phyloP scores from a whole-genome alignment of 2,329 filamentous ascomycete genomes.

The Sphaerulina musiva region DNA sequence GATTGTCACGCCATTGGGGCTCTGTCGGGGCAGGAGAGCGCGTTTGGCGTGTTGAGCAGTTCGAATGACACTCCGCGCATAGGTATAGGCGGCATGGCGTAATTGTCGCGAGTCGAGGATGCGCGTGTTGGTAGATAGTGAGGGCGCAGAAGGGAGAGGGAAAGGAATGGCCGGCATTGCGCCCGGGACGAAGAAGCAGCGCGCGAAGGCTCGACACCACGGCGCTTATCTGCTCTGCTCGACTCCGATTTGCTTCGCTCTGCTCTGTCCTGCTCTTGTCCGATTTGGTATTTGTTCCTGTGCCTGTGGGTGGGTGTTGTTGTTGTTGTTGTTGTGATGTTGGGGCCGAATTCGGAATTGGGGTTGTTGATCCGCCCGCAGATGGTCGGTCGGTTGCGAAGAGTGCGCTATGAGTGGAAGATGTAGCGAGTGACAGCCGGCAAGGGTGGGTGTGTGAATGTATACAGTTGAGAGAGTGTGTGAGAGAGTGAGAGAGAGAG shows the following conservation, averaged over 20 bases:
- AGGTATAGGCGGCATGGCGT: slow-evolving; percentile 4
- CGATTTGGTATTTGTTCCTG: not conserved
- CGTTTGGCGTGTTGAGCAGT: slow-evolving; percentile 7
- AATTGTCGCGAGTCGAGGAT: slow-evolving; percentile 27
- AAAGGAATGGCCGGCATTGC: slow-evolving; percentile 15
- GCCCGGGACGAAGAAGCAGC: not conserved
- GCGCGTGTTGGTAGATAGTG: slow-evolving; percentile 20
- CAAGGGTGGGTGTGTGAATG: not conserved
- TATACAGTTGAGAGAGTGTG: not conserved
- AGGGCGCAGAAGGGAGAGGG: slow-evolving; percentile 14
- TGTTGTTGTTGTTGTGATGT: not conserved
- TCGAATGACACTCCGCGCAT: slow-evolving; percentile 8
- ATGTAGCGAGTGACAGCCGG: no score
- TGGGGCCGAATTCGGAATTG: not conserved
- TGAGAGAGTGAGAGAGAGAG: not conserved
- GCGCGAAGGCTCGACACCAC: not conserved
- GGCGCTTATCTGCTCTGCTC: not conserved
- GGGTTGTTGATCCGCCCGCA: not conserved
- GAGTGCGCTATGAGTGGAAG: no score
- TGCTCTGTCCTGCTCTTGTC: not conserved
- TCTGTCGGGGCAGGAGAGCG: slow-evolving; percentile 19
- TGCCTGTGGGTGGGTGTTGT: not conserved
- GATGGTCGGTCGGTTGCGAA: no score
- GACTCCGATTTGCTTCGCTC: not conserved
- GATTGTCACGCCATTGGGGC: slow-evolving; percentile 12